Evolutionary conservation across 192 early-diverging fungal species (phyloP), one percentile per base, ranked within the genome.

Genomic region (Funneliformis mosseae): DNA sequence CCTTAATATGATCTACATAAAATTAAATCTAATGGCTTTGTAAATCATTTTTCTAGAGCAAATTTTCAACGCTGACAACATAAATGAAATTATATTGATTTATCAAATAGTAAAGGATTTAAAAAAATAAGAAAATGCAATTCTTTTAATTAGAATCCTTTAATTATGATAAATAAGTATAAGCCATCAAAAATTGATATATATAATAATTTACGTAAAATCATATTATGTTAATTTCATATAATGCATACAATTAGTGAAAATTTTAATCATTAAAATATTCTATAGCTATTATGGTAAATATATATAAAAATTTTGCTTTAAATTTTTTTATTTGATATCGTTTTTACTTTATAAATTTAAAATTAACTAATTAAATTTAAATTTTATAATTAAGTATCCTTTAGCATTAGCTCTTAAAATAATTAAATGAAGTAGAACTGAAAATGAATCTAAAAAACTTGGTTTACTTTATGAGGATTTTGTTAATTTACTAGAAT

Each of bases 371-470:
- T 46, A 46, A 46, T n/a, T 39, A 8, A 39, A 25, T 45, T 72
- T 72, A 46, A 72, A 72, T 18, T 18, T 70, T 39, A 42, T 72
- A 25, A 41, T 72, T 23, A 72, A 23, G 8, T 46, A 72, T 46
- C 12, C 23, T 46, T 11, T 46, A 23, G 46, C n/a, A 73, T 41
- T 48, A 38, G 46, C 7, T 3, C 23, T 72, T 16, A 68, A 68
- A 0, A 68, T 38, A 14, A 5, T 55, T 18, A 16, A 0, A 55
- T 18, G 16, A 55, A 55, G 48, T 55, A 55, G 16, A 55, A 21
- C 14, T 55, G 1, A 18, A 1, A 55, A 55, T 18, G 14, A 55
- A 21, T 55, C 0, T 55, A 5, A 55, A 21, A 12, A 55, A 18
- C 18, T 55, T 18, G 14, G 4, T 18, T 5, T 55, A 5, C 0